A percentile compares a stretch with the other conserved stretches of the same genome.
Conservation (phyloP, 1,284 basidiomycete species). For the Moesziomyces antarcticus region DNA sequence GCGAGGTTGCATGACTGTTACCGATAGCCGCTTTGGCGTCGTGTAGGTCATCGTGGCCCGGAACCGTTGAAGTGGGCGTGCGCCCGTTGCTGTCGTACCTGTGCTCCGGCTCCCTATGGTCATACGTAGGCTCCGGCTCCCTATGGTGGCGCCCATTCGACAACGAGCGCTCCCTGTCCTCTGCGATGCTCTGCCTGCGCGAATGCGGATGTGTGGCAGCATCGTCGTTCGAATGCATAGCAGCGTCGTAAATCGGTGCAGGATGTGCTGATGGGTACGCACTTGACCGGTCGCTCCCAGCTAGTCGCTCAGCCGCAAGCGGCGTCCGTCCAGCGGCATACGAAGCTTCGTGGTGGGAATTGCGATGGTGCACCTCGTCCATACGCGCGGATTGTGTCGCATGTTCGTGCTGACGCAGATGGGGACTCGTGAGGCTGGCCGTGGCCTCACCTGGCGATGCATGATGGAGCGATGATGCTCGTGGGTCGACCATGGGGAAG, state of each 20-base stretch:
- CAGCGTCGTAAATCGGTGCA: conserved; percentile 13
- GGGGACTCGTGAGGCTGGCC: conserved; percentile 25
- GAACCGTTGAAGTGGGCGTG: background rate
- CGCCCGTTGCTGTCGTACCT: background rate
- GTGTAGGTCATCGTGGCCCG: background rate
- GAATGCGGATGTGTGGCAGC: conserved; percentile 29
- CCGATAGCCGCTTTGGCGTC: background rate
- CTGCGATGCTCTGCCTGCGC: conserved; percentile 3
- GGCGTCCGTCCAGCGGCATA: conserved; percentile 12
- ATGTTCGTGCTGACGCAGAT: conserved; percentile 18
- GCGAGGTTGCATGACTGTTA: background rate
- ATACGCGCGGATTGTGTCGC: background rate
- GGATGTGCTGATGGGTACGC: conserved; percentile 1
- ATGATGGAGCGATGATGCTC: conserved; percentile 5
- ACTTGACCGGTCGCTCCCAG: conserved; percentile 3
- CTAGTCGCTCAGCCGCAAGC: conserved; percentile 10
- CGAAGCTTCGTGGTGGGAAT: conserved; percentile 2
- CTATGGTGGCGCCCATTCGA: conserved; percentile 8
- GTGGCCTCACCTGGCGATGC: conserved; percentile 9
- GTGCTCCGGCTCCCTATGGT: background rate
- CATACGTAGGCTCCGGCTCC: too few species aligned
- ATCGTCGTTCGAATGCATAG: conserved; percentile 8
- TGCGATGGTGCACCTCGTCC: conserved; percentile 1
- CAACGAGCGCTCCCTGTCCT: conserved; percentile 3
- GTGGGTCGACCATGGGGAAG: conserved; percentile 23